Conservation (phyloP, 2,329 filamentous ascomycete genomes). For the Parafenestella ontariensis region DNA sequence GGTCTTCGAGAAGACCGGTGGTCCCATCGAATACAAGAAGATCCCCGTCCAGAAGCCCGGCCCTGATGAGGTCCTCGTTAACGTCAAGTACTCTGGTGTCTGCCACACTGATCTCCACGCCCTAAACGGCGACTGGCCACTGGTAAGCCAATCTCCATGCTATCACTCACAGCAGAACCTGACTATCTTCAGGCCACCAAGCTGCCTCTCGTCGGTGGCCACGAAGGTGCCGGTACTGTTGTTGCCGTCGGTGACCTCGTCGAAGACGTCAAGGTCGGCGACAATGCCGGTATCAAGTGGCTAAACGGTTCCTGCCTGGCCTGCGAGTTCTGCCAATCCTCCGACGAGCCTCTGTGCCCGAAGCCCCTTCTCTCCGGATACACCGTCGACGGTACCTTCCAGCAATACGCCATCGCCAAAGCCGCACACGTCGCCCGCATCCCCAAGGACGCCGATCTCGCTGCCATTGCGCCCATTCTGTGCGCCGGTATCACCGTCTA, state of each 20-base stretch:
- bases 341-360: conserved; percentile 83
- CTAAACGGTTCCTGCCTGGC: conserved; percentile 84
- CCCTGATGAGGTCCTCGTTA: conserved; percentile 89
- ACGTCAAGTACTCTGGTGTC: conserved; percentile 88
- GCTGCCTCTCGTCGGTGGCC: conserved; percentile 83
- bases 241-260: conserved; percentile 82
- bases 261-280: conserved; percentile 76
- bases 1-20: conserved; percentile 82
- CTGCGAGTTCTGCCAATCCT: conserved; percentile 82
- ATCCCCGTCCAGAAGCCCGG: conserved; percentile 83
- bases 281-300: conserved; percentile 89
- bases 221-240: conserved; percentile 80
- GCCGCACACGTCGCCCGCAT: conserved; percentile 84
- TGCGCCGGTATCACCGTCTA: conserved; percentile 90
- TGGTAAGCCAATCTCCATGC: conserved; percentile 49
- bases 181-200: conserved; percentile 63
- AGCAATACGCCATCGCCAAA: conserved; percentile 89
- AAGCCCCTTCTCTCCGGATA: conserved; percentile 82
- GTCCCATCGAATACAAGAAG: conserved; percentile 73
- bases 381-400: conserved; percentile 91
- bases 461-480: conserved; percentile 78
- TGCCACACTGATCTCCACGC: conserved; percentile 88
- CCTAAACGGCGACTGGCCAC: conserved; percentile 88
- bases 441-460: conserved; percentile 77
- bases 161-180: conserved; percentile 11